Evolutionary conservation across 2,329 filamentous ascomycete species (phyloP).

Genomic region (Byssoonygena ceratinophila): DNA sequence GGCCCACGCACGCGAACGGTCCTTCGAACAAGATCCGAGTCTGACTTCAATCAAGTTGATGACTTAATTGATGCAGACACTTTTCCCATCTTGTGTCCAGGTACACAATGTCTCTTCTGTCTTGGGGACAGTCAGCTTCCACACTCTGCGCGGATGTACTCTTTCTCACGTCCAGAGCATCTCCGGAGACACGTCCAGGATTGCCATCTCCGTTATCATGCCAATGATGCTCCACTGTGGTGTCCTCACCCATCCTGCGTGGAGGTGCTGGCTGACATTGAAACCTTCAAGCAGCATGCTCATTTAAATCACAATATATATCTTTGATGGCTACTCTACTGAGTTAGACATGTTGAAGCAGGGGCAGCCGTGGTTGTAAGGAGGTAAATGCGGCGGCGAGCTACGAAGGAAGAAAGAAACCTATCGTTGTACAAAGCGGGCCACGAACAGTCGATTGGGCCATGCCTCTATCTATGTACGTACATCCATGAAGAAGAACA

Average conservation of each 20-base stretch:
- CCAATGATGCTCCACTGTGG: background rate
- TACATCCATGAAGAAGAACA: too few relatives aligned
- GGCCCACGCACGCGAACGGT: background rate
- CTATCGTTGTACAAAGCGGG: too few relatives aligned
- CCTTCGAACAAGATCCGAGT: background rate
- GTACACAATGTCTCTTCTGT: background rate
- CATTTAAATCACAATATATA: too few relatives aligned
- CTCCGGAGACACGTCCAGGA: constrained; percentile 9
- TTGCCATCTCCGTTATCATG: constrained; percentile 7
- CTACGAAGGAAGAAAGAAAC: too few relatives aligned
- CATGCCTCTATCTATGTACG: too few relatives aligned
- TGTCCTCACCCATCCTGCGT: constrained; percentile 3
- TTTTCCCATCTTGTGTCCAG: background rate
- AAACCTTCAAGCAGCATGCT: too few relatives aligned
- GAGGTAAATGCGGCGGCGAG: too few relatives aligned
- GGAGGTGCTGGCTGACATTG: background rate
- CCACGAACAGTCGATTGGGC: too few relatives aligned
- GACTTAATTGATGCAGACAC: constrained; percentile 2
- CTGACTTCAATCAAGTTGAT: background rate
- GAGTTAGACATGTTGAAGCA: too few relatives aligned
- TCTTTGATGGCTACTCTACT: too few relatives aligned
- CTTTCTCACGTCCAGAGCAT: constrained; percentile 2
- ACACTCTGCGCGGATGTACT: constrained; percentile 1
- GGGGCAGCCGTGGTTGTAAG: too few relatives aligned
- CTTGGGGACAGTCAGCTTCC: background rate